Conservation (phyloP, 1,284 basidiomycete species). For the Coniophora puteana region DNA sequence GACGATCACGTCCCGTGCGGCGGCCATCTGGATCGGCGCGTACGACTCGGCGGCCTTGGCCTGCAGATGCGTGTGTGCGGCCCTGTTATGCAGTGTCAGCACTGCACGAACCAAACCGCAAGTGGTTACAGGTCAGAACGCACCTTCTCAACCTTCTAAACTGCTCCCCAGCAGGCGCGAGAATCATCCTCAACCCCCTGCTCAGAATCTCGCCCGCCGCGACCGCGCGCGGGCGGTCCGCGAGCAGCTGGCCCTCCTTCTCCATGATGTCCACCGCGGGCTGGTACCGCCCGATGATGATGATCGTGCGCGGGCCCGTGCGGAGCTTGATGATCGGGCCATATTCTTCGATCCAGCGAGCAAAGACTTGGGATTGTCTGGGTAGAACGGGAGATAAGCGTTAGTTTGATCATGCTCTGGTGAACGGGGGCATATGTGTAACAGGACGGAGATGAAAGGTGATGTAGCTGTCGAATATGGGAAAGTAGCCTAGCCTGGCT, state of each 20-base stretch:
- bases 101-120: background rate
- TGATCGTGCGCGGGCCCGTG: conserved; percentile 14
- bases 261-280: conserved; percentile 16
- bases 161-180: background rate
- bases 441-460: background rate
- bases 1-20: conserved; percentile 43
- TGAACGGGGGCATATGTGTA: conserved; percentile 14
- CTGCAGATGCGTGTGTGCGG: conserved; percentile 51
- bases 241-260: conserved; percentile 14
- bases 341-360: conserved; percentile 25
- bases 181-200: conserved; percentile 1
- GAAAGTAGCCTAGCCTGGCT: too few species aligned
- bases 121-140: conserved; percentile 14
- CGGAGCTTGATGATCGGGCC: conserved; percentile 24
- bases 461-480: background rate
- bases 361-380: too few species aligned
- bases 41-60: conserved; percentile 42
- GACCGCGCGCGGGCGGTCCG: conserved; percentile 15
- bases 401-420: too few species aligned
- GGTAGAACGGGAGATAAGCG: too few species aligned
- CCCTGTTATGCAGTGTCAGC: conserved; percentile 25
- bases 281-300: conserved; percentile 25
- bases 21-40: conserved; percentile 39
- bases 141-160: conserved; percentile 7
- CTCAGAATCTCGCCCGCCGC: conserved; percentile 7